Evolutionary conservation across 805 yeast species (phyloP).

Genomic region (Spathaspora sp.): DNA sequence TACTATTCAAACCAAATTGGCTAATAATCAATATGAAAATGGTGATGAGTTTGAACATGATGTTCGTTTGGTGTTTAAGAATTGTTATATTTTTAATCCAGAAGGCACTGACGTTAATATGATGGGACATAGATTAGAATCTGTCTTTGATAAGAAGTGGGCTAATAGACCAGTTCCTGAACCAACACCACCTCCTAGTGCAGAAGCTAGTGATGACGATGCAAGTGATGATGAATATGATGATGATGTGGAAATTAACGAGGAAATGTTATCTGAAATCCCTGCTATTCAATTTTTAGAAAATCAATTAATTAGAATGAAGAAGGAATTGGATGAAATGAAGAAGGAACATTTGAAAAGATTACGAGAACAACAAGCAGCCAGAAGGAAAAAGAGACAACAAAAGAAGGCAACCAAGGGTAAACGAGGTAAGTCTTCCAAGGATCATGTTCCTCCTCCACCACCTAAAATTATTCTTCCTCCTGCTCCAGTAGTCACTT

Average conservation of each 20-base stretch:
- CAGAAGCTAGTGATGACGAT: conserved; percentile 29
- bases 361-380: conserved; percentile 59
- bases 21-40: conserved; percentile 82
- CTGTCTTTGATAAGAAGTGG: conserved; percentile 85
- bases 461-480: conserved; percentile 8
- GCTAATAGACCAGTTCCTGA: conserved; percentile 56
- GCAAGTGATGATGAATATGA: conserved; percentile 38
- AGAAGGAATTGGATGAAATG: conserved; percentile 76
- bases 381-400: conserved; percentile 42
- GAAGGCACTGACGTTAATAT: conserved; percentile 94
- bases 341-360: conserved; percentile 73
- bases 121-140: conserved; percentile 92
- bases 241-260: conserved; percentile 56
- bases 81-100: conserved; percentile 91
- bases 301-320: conserved; percentile 82
- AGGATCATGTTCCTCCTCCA: neutral
- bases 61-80: conserved; percentile 75
- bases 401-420: conserved; percentile 25
- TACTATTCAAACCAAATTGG: conserved; percentile 74
- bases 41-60: conserved; percentile 87
- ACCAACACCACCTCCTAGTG: conserved; percentile 60
- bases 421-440: conserved; percentile 19
- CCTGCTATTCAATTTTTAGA: conserved; percentile 90
- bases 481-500: conserved; percentile 56
- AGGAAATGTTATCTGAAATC: conserved; percentile 56